Conservation (phyloP, 2,329 filamentous ascomycete species). For the Penicillium janthinellum region DNA sequence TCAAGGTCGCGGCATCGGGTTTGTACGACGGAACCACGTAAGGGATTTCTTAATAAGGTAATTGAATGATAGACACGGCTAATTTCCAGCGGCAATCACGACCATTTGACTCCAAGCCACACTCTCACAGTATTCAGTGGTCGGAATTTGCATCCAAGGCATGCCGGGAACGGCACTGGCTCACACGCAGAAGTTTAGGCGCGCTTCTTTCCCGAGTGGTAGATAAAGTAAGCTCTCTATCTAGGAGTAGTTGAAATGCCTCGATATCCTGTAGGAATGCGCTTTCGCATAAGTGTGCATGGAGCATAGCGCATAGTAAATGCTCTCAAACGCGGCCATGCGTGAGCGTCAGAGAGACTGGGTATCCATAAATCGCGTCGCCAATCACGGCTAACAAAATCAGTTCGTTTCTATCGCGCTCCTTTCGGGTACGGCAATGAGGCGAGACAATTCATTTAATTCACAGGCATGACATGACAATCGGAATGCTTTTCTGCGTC, state of each 20-base stretch:
- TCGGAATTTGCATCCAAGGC: constrained; percentile 7
- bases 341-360: constrained; percentile 11
- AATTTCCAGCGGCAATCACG: constrained; percentile 21
- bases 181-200: neutral
- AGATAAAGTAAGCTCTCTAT: neutral
- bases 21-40: constrained; percentile 21
- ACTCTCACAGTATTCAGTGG: constrained; percentile 3
- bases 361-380: constrained; percentile 13
- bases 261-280: constrained; percentile 10
- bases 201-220: neutral
- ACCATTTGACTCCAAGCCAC: constrained; percentile 8
- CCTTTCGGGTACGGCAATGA: constrained; percentile 8
- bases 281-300: neutral
- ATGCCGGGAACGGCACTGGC: constrained; percentile 19
- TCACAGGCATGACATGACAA: neutral
- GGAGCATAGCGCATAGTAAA: neutral
- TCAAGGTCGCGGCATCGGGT: constrained; percentile 2
- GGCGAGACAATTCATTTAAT: constrained; percentile 4
- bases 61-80: constrained; percentile 19
- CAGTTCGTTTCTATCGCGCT: constrained; percentile 11
- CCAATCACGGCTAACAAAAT: constrained; percentile 12
- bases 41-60: constrained; percentile 21
- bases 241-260: neutral
- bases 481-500: neutral
- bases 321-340: constrained; percentile 11